Evolutionary conservation across 2,329 filamentous ascomycete species (phyloP).

Genomic region (Aspergillus sojae): DNA sequence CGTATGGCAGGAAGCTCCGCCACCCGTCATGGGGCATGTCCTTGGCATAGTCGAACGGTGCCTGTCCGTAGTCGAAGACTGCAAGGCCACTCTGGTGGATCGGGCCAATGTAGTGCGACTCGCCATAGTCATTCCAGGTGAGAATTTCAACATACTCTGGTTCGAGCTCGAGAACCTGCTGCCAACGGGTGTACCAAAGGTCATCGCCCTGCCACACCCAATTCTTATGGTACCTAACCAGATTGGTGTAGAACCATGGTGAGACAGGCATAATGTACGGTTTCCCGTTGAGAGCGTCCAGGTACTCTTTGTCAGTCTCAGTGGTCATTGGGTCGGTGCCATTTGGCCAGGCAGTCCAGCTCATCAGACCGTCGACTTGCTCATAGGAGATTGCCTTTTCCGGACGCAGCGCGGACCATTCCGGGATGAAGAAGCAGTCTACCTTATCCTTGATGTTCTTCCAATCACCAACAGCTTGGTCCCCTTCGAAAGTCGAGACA

Average conservation of each 20-base stretch:
- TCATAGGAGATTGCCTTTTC: conserved; percentile 23
- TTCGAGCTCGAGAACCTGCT: conserved; percentile 52
- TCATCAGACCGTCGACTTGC: conserved; percentile 43
- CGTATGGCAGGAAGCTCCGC: conserved; percentile 36
- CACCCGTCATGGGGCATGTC: conserved; percentile 36
- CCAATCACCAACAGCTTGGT: conserved; percentile 48
- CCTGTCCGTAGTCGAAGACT: conserved; percentile 28
- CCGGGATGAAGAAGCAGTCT: conserved; percentile 50
- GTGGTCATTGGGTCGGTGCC: conserved; percentile 40
- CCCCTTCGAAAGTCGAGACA: conserved; percentile 51
- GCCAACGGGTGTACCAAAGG: conserved; percentile 64
- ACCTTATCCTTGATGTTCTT: conserved; percentile 43
- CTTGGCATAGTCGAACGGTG: conserved; percentile 42
- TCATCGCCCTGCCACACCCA: conserved; percentile 65
- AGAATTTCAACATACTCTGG: conserved; percentile 60
- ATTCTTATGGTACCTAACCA: conserved; percentile 60
- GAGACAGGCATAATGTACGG: conserved; percentile 58
- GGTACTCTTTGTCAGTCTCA: conserved; percentile 45
- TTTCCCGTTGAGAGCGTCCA: conserved; percentile 37
- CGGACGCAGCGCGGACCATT: conserved; percentile 45
- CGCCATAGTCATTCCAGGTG: conserved; percentile 65
- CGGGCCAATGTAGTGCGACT: conserved; percentile 62
- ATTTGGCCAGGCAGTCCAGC: conserved; percentile 49
- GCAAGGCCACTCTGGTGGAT: conserved; percentile 50
- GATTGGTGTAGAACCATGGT: conserved; percentile 61